Conservation (phyloP, 129 eudicot genomes). For the Escallonia rubra region DNA sequence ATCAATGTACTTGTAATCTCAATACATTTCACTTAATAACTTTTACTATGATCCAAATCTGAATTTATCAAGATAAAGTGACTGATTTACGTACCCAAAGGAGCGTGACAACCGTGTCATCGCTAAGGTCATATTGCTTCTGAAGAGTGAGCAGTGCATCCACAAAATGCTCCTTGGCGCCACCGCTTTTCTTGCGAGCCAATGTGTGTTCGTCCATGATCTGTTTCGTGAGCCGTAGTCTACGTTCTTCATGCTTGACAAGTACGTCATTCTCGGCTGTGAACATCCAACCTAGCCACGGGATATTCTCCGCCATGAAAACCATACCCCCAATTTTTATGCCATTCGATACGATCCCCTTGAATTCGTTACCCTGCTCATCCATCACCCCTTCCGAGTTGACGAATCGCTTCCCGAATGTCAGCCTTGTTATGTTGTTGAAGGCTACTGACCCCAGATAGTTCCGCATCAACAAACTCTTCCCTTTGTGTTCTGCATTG, state of each 20-base stretch:
- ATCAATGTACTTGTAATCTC: no score
- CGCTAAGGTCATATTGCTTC: conserved; percentile 69
- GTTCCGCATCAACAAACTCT: conserved; percentile 47
- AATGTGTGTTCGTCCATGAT: conserved; percentile 83
- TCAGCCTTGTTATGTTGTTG: conserved; percentile 76
- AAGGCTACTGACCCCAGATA: conserved; percentile 71
- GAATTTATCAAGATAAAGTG: no score
- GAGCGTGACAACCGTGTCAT: conserved; percentile 80
- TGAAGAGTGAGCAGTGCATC: conserved; percentile 90
- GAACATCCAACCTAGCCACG: conserved; percentile 67
- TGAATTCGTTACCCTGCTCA: conserved; percentile 66
- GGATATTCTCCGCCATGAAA: conserved; percentile 53
- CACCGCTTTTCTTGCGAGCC: conserved; percentile 54
- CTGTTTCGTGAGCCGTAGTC: conserved; percentile 50
- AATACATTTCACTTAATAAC: no score
- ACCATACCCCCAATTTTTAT: conserved; percentile 51
- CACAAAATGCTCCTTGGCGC: conserved; percentile 72
- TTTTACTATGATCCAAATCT: no score
- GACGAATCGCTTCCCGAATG: conserved; percentile 78
- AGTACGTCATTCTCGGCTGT: conserved; percentile 40
- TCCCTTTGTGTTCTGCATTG: conserved; percentile 44
- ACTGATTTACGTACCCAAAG: conserved; percentile 58
- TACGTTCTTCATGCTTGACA: conserved; percentile 39
- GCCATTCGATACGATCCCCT: conserved; percentile 52
- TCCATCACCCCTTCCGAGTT: conserved; percentile 49